phyloP scores from a whole-genome alignment of 352 stramenopile genomes.

The Phytophthora fragariae region DNA sequence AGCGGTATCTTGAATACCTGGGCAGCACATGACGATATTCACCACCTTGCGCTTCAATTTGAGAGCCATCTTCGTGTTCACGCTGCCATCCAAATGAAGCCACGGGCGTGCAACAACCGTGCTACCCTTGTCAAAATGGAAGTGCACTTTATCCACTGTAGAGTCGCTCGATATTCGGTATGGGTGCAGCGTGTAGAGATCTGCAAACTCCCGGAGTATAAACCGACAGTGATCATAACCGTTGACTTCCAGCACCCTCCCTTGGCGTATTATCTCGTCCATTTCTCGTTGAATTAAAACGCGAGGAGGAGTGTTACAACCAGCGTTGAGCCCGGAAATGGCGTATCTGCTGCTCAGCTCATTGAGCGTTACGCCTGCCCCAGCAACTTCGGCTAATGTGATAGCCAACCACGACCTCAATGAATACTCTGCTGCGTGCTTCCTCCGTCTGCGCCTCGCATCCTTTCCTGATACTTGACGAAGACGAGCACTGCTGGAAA shows the following conservation, averaged over 20 bases:
- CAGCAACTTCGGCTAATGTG: conserved; percentile 28
- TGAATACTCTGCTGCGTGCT: conserved; percentile 7
- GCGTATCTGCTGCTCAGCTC: conserved; percentile 36
- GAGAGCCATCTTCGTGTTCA: conserved; percentile 63
- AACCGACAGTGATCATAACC: conserved; percentile 63
- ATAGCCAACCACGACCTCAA: conserved; percentile 32
- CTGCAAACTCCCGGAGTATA: conserved; percentile 51
- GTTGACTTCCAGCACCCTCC: conserved; percentile 68
- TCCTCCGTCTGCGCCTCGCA: conserved; percentile 16
- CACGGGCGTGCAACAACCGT: conserved; percentile 70
- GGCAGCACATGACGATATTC: conserved; percentile 81
- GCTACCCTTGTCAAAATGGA: conserved; percentile 72
- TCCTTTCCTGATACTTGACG: not conserved
- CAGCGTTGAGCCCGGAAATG: conserved; percentile 12
- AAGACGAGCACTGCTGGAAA: conserved; percentile 38
- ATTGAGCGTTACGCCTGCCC: conserved; percentile 30
- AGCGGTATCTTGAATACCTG: conserved; percentile 65
- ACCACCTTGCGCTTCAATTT: conserved; percentile 81
- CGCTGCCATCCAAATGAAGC: conserved; percentile 75
- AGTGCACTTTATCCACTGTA: conserved; percentile 67
- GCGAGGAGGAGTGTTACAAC: not conserved
- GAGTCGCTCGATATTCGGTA: conserved; percentile 60
- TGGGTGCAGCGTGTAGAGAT: conserved; percentile 69
- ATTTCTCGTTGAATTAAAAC: conserved; percentile 45
- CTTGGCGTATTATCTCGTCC: conserved; percentile 46